phyloP scores from a whole-genome alignment of 2,329 filamentous ascomycete genomes.

The Fusarium annulatum region DNA sequence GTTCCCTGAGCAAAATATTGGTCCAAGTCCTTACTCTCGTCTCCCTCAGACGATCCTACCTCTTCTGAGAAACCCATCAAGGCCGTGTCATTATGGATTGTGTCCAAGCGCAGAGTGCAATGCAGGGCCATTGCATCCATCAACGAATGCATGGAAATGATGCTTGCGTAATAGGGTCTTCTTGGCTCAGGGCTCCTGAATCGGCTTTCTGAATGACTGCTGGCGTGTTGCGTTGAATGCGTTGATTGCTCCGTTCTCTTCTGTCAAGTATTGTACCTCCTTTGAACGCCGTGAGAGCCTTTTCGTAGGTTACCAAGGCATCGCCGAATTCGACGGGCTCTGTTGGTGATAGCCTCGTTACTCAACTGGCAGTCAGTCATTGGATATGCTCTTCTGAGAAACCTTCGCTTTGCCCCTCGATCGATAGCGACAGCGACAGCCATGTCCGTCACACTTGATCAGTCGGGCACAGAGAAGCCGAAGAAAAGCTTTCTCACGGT shows the following conservation, averaged over 20 bases:
- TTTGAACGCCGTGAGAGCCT: not conserved
- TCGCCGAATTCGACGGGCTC: not conserved
- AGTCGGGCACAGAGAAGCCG: constrained; percentile 15
- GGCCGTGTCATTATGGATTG: not conserved
- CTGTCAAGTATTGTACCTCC: not conserved
- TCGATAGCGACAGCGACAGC: not conserved
- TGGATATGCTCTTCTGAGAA: not conserved
- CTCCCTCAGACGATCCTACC: not conserved
- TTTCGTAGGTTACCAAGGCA: not conserved
- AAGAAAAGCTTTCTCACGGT: constrained; percentile 29
- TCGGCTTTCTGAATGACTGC: constrained; percentile 6
- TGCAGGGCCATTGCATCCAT: not conserved
- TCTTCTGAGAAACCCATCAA: not conserved
- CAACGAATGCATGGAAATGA: not conserved
- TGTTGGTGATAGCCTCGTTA: not conserved
- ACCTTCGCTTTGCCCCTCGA: not conserved
- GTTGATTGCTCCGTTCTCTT: not conserved
- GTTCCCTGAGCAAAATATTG: not conserved
- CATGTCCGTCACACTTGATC: constrained; percentile 28
- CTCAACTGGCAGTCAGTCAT: not conserved
- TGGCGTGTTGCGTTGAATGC: not conserved
- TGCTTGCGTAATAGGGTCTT: not conserved
- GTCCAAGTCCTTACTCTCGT: not conserved
- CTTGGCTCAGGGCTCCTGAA: constrained; percentile 22
- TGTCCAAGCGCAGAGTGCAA: not conserved